These are phyloP conservation scores for Termitomyces sp. DNA, from an alignment of 768 basidiomycete genomes.

Conservation along the genomic window DNA sequence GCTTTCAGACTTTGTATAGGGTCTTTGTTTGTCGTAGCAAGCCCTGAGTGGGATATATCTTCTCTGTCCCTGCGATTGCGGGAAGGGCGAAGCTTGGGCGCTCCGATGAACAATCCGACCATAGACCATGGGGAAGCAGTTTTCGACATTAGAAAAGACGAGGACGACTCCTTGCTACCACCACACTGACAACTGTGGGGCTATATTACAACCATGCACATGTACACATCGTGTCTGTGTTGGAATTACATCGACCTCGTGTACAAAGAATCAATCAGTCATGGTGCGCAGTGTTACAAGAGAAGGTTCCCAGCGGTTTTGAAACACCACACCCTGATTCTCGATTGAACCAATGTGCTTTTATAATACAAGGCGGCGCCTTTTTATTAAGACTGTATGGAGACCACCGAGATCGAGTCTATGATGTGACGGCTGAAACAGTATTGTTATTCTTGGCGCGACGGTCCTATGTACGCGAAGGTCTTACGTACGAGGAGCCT, in stretches of 20 bases:
- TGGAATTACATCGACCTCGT: not conserved
- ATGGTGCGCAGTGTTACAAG: not conserved
- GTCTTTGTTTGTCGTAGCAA: not conserved
- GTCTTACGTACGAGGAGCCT: too few species aligned
- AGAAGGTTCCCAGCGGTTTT: too few species aligned
- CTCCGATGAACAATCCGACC: constrained; percentile 12
- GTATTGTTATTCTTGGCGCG: not conserved
- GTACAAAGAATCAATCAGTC: not conserved
- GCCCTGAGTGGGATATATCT: not conserved
- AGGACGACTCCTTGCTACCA: not conserved
- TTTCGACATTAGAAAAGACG: constrained; percentile 4
- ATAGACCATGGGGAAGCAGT: constrained; percentile 12
- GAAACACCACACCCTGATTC: not conserved
- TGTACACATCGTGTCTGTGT: not conserved
- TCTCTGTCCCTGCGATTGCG: constrained; percentile 1
- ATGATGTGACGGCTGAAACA: not conserved
- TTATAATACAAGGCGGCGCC: not conserved
- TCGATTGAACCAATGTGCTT: not conserved
- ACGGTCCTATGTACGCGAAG: too few species aligned
- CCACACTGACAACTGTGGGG: not conserved
- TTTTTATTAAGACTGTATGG: not conserved
- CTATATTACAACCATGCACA: not conserved
- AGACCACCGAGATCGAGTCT: not conserved
- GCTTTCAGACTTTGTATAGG: not conserved
- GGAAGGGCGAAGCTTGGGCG: constrained; percentile 8